Percentiles rank a stretch among this genome's conserved stretches.
Conservation (phyloP, 768 basidiomycete genomes). For the Mycena albidolilacea region DNA sequence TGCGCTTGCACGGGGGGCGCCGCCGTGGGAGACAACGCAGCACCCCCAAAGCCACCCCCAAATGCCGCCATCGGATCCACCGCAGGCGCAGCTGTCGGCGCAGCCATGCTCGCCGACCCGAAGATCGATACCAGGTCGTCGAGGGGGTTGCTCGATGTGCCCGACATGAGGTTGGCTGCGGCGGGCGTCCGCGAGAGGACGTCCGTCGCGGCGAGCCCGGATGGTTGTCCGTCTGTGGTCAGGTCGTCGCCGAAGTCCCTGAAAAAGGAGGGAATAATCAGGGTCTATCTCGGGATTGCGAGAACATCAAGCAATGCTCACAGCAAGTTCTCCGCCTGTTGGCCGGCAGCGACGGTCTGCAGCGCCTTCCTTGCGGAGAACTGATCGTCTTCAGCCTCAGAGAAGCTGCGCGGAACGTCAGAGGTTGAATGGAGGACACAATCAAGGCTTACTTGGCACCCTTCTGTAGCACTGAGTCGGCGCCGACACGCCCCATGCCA, state of each 20-base stretch:
- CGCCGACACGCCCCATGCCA: constrained; percentile 90
- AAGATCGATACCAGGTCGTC: constrained; percentile 97
- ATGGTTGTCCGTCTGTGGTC: constrained; percentile 72
- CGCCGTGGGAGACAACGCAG: constrained; percentile 37
- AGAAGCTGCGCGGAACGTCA: constrained; percentile 45
- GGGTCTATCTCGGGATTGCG: not conserved
- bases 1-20: constrained; percentile 38
- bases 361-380: constrained; percentile 85
- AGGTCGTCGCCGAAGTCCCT: constrained; percentile 89
- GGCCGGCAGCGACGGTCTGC: constrained; percentile 91
- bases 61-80: constrained; percentile 28
- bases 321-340: constrained; percentile 95
- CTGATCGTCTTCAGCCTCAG: constrained; percentile 60
- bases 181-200: constrained; percentile 76
- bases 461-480: constrained; percentile 78
- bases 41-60: constrained; percentile 36
- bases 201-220: constrained; percentile 85
- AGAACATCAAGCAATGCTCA: constrained; percentile 44
- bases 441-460: constrained; percentile 63
- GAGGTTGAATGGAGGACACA: not conserved
- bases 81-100: constrained; percentile 29
- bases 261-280: constrained; percentile 12
- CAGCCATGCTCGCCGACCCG: constrained; percentile 63
- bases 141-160: constrained; percentile 89
- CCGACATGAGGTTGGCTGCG: constrained; percentile 80